Percentiles rank a stretch among this genome's conserved stretches.
phyloP scores from a whole-genome alignment of 805 yeast genomes.

The Hanseniaspora thailandica region DNA sequence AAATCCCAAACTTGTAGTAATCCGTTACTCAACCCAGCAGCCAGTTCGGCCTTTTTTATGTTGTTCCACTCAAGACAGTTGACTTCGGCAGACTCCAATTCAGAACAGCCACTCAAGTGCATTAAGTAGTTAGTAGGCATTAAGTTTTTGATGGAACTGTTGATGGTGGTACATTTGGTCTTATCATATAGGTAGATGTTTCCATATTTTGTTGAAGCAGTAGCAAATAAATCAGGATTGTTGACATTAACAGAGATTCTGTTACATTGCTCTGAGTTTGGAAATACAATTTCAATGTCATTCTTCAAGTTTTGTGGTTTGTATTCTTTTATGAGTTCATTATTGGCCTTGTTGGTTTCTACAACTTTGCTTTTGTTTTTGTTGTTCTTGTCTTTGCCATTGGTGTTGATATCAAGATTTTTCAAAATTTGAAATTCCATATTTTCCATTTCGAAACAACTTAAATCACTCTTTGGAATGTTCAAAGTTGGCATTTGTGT shows the following conservation, averaged over 20 bases:
- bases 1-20: constrained; percentile 58
- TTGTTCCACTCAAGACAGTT: constrained; percentile 69
- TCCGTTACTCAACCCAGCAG: constrained; percentile 56
- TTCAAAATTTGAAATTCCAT: constrained; percentile 28
- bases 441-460: constrained; percentile 30
- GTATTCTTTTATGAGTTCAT: constrained; percentile 5
- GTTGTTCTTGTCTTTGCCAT: constrained; percentile 18
- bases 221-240: constrained; percentile 71
- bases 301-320: constrained; percentile 21
- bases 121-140: constrained; percentile 15
- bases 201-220: constrained; percentile 52
- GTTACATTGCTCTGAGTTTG: constrained; percentile 57
- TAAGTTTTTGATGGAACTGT: constrained; percentile 17
- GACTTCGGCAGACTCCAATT: constrained; percentile 32
- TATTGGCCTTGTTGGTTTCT: neutral
- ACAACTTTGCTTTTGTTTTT: neutral
- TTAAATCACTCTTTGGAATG: constrained; percentile 27
- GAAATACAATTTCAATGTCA: constrained; percentile 25
- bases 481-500: constrained; percentile 25
- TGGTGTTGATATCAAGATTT: constrained; percentile 20
- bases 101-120: constrained; percentile 19
- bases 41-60: constrained; percentile 45
- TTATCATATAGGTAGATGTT: constrained; percentile 59
- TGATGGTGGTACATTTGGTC: constrained; percentile 58
- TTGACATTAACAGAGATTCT: constrained; percentile 67